These are phyloP conservation scores for Zygoascus tannicola DNA, from an alignment of 805 yeast genomes.

Conservation along the genomic window DNA sequence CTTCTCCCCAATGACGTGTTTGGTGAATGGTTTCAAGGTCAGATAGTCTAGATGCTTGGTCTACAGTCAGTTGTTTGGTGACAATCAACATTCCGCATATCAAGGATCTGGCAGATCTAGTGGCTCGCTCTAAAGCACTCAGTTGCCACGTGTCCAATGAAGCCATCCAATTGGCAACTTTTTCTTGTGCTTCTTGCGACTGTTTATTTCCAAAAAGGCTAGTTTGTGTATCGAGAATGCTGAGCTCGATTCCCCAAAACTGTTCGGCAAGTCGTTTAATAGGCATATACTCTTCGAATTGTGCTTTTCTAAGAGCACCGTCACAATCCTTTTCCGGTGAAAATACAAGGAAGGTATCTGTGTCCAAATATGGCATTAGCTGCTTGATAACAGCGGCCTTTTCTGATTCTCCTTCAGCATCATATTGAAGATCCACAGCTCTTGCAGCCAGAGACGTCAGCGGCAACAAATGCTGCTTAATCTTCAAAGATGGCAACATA, in stretches of 20 bases:
- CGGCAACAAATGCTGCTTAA: constrained; percentile 75
- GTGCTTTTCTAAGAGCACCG: constrained; percentile 72
- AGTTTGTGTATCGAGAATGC: constrained; percentile 66
- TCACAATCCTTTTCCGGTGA: constrained; percentile 75
- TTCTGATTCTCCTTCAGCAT: constrained; percentile 29
- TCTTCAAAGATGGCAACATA: constrained; percentile 47
- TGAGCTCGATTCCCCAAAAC: constrained; percentile 42
- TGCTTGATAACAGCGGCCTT: constrained; percentile 50
- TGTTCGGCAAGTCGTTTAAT: constrained; percentile 58
- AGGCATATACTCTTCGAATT: constrained; percentile 68
- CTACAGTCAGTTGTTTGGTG: constrained; percentile 37
- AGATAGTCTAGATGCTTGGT: constrained; percentile 67
- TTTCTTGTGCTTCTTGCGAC: constrained; percentile 43
- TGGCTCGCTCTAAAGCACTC: constrained; percentile 85
- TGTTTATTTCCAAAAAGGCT: constrained; percentile 81
- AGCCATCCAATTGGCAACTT: constrained; percentile 57
- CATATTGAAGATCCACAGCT: constrained; percentile 61
- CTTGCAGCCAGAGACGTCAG: constrained; percentile 81
- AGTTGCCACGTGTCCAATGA: constrained; percentile 63
- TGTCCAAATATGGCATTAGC: constrained; percentile 77
- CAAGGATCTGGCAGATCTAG: constrained; percentile 76
- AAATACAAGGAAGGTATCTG: constrained; percentile 85
- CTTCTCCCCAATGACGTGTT: constrained; percentile 93
- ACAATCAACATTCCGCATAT: constrained; percentile 68
- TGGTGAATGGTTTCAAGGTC: constrained; percentile 78